Evolutionary conservation across 768 basidiomycete genomes (phyloP).

Genomic region (Suillus clintonianus): DNA sequence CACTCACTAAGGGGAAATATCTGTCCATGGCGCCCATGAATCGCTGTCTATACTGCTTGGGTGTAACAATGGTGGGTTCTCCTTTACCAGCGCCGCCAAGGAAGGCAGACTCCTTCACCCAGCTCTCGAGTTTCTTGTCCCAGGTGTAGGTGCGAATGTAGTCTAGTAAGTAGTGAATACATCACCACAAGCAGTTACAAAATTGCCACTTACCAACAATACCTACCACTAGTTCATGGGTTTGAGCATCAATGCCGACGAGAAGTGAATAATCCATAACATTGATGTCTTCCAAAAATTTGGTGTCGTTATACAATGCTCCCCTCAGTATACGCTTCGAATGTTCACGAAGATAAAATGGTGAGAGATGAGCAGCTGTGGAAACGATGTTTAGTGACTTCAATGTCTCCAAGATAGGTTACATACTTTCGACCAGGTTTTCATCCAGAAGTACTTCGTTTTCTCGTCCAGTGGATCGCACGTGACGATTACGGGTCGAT

Average conservation of each 20-base stretch:
- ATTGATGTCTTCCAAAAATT: conserved; percentile 90
- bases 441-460: conserved; percentile 97
- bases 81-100: conserved; percentile 81
- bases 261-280: conserved; percentile 98
- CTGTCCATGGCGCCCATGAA: conserved; percentile 89
- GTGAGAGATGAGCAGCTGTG: conserved; percentile 79
- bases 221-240: conserved; percentile 91
- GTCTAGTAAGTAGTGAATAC: conserved; percentile 46
- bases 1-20: conserved; percentile 79
- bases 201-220: conserved; percentile 80
- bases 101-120: conserved; percentile 95
- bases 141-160: conserved; percentile 96
- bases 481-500: conserved; percentile 90
- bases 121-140: conserved; percentile 98
- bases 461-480: conserved; percentile 84
- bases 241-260: conserved; percentile 89
- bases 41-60: conserved; percentile 89
- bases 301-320: conserved; percentile 92
- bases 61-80: conserved; percentile 96
- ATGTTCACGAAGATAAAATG: conserved; percentile 95
- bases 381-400: conserved; percentile 11
- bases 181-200: not conserved
- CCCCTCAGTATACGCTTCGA: conserved; percentile 90
- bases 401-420: not conserved
- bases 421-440: conserved; percentile 88